These are phyloP conservation scores for Aspergillus pseudoterreus DNA, from an alignment of 2,329 filamentous ascomycete species.

Conservation along the genomic window DNA sequence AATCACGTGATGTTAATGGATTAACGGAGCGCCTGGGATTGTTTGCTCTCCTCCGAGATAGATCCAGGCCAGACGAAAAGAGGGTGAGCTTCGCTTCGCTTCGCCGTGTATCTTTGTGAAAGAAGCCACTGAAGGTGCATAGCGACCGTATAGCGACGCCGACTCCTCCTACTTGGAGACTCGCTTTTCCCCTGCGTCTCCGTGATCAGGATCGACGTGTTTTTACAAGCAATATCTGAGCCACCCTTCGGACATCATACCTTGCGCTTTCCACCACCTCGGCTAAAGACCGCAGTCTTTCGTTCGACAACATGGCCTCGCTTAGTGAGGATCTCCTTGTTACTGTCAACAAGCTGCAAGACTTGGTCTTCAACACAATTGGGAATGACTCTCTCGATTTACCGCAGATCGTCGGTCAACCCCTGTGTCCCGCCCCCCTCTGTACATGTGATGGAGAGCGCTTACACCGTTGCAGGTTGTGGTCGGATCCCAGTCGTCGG, in stretches of 20 bases:
- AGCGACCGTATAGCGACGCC: too few species aligned
- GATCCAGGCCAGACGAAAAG: slow-evolving; percentile 1
- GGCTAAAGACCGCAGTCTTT: background rate
- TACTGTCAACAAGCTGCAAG: slow-evolving; percentile 97
- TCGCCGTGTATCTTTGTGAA: background rate
- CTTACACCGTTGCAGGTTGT: slow-evolving; percentile 65
- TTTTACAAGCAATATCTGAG: too few species aligned
- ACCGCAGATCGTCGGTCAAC: slow-evolving; percentile 81
- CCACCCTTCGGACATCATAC: too few species aligned
- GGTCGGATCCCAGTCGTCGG: slow-evolving; percentile 95
- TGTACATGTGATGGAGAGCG: background rate
- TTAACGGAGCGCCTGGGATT: background rate
- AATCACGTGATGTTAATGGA: background rate
- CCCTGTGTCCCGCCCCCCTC: background rate
- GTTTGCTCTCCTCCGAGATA: background rate
- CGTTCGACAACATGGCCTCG: slow-evolving; percentile 68
- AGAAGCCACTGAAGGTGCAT: too few species aligned
- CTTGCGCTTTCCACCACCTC: too few species aligned
- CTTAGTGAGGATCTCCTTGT: slow-evolving; percentile 92
- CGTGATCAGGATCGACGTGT: too few species aligned
- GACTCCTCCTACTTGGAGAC: too few species aligned
- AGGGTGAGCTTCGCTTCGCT: slow-evolving; percentile 4
- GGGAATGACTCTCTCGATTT: slow-evolving; percentile 97
- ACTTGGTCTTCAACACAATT: slow-evolving; percentile 99
- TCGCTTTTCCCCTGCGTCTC: too few species aligned